These are phyloP conservation scores for Penicillium sp. DNA, from an alignment of 2,329 filamentous ascomycete species.

Conservation along the genomic window DNA sequence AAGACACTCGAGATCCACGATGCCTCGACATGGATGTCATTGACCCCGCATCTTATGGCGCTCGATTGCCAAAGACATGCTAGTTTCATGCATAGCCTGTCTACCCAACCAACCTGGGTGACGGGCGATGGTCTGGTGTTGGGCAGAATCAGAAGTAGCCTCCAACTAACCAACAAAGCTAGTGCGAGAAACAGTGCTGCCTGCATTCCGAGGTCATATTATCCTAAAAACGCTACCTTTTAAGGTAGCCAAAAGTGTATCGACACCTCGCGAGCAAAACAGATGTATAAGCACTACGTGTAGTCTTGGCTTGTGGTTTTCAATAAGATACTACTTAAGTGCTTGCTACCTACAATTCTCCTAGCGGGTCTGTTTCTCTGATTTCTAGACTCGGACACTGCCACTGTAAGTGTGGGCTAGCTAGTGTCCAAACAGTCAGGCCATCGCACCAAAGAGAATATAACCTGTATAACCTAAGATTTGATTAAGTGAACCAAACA, in stretches of 20 bases:
- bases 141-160: conserved; percentile 3
- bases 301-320: not conserved
- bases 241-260: not conserved
- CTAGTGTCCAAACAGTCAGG: not conserved
- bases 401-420: not conserved
- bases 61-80: not conserved
- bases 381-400: too few species aligned
- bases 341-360: not conserved
- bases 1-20: not conserved
- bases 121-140: not conserved
- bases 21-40: not conserved
- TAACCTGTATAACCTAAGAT: too few species aligned
- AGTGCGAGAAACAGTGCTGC: not conserved
- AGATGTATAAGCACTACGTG: not conserved
- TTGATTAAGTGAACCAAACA: too few species aligned
- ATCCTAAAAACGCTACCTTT: not conserved
- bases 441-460: not conserved
- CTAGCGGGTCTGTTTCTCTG: too few species aligned
- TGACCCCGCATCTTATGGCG: not conserved
- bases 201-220: not conserved
- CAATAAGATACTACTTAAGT: not conserved
- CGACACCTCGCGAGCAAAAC: not conserved
- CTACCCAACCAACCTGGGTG: conserved; percentile 1
- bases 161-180: not conserved
- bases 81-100: not conserved